Evolutionary conservation across 1,284 basidiomycete genomes (phyloP), one percentile per base, ranked within the genome.

Genomic region (Pseudozyma sp.): DNA sequence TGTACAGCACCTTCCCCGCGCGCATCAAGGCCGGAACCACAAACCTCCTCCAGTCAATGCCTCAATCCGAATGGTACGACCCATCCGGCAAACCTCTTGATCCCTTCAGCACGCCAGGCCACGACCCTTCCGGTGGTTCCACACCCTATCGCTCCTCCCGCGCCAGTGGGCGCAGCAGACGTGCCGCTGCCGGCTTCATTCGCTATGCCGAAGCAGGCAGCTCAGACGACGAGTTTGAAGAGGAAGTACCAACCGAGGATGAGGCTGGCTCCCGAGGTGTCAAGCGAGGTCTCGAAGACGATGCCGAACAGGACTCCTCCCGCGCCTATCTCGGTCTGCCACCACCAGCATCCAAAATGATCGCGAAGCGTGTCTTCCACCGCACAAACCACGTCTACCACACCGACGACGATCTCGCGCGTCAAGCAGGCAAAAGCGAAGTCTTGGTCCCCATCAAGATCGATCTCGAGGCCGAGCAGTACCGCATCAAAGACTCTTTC

Each of bases 401-500:
- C 91, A 92, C 63, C 29, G 81, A 83, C 17, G 62, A 70, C 19
- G 81, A 84, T 37, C 67, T 82, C 17, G 58, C 54, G 19, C 68
- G 73, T 29, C 76, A 79, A 45, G 79, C 81, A 11, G 58, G 65
- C 4, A 54, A 67, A 67, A 88, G 89, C 29, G 88, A 91, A 5
- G 87, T 91, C 3, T 89, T 96, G 30, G 90, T 98, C 5, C 96
- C 96, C 9, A 93, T 99, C 71, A 91, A 93, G 49, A 91, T 99
- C 63, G 95, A 98, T 80, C 90, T 97, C 76, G 94, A 98, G 82
- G 94, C 94, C 5, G 92, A 94, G 8, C 91, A 91, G 0, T 92
- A 94, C 81, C 89, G 94, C 79, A 90, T 99, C 83, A 91, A 94
- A 60, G 96, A 99, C 81, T 92, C 92, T 73, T 98, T 99, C 85